These are phyloP conservation scores for Termitomyces sp. DNA, from an alignment of 1,284 basidiomycete species.

Conservation along the genomic window DNA sequence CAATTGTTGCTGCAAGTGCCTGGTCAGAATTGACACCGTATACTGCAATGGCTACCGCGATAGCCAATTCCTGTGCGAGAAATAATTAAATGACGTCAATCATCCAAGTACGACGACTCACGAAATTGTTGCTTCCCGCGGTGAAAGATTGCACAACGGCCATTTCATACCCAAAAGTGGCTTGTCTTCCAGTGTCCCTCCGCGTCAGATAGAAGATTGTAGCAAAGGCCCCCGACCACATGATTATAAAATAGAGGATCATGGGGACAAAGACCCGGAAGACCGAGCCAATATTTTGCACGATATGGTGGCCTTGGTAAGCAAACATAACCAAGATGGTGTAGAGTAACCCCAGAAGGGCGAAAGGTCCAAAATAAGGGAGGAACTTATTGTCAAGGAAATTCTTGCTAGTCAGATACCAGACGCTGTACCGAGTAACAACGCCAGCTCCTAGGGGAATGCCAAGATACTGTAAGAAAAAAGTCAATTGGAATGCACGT, in stretches of 20 bases:
- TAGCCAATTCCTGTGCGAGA: conserved; percentile 61
- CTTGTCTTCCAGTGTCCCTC: conserved; percentile 16
- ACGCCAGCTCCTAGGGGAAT: conserved; percentile 57
- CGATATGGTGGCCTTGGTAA: conserved; percentile 57
- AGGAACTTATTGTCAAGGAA: conserved; percentile 61
- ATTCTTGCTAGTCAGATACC: conserved; percentile 41
- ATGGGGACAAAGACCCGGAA: conserved; percentile 80
- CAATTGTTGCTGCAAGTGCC: conserved; percentile 74
- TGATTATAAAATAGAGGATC: conserved; percentile 73
- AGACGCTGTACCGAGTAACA: conserved; percentile 58
- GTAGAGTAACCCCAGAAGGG: conserved; percentile 71
- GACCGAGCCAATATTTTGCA: conserved; percentile 64
- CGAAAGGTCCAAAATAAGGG: conserved; percentile 64
- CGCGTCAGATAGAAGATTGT: conserved; percentile 47
- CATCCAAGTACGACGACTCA: conserved; percentile 21
- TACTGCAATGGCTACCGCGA: conserved; percentile 76
- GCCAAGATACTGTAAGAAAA: conserved; percentile 70
- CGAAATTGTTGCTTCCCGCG: conserved; percentile 53
- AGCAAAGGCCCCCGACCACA: conserved; percentile 67
- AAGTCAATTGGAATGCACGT: conserved; percentile 17
- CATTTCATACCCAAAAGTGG: conserved; percentile 57
- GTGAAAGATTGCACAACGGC: conserved; percentile 67
- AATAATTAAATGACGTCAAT: not conserved
- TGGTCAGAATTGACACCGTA: conserved; percentile 74
- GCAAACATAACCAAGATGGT: conserved; percentile 78